Evolutionary conservation across 2,329 filamentous ascomycete genomes (phyloP).

Genomic region (Paramyrothecium sp.): DNA sequence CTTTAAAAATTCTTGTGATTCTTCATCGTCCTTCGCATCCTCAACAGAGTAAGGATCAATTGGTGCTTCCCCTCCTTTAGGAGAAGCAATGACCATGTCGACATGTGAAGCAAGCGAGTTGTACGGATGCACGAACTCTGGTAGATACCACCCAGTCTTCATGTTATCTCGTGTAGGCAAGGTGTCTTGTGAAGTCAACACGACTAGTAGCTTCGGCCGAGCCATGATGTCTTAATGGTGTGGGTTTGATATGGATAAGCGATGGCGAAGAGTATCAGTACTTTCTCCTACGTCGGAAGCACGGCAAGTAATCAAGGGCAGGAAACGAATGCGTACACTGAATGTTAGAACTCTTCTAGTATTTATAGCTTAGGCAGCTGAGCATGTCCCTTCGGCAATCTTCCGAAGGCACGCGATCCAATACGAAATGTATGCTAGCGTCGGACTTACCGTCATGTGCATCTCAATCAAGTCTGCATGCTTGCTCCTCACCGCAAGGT

Average conservation of each 20-base stretch:
- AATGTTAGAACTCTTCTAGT: neutral
- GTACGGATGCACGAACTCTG: neutral
- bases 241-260: neutral
- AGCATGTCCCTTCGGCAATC: neutral
- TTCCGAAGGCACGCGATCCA: neutral
- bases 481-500: neutral
- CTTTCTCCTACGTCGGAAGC: too few species aligned
- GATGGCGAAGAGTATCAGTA: too few species aligned
- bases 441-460: neutral
- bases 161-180: neutral
- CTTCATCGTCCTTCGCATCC: neutral
- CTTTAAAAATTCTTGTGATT: neutral
- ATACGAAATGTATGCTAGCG: too few species aligned
- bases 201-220: neutral
- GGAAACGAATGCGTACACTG: too few species aligned
- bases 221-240: neutral
- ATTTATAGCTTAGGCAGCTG: neutral
- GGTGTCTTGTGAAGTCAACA: neutral
- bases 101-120: neutral
- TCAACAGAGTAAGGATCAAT: conserved; percentile 1
- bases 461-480: neutral
- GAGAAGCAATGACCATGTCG: neutral
- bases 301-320: too few species aligned
- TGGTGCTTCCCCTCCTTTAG: neutral
- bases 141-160: neutral